Evolutionary conservation across 805 yeast genomes (phyloP).

Genomic region (Blastobotrys robertii): DNA sequence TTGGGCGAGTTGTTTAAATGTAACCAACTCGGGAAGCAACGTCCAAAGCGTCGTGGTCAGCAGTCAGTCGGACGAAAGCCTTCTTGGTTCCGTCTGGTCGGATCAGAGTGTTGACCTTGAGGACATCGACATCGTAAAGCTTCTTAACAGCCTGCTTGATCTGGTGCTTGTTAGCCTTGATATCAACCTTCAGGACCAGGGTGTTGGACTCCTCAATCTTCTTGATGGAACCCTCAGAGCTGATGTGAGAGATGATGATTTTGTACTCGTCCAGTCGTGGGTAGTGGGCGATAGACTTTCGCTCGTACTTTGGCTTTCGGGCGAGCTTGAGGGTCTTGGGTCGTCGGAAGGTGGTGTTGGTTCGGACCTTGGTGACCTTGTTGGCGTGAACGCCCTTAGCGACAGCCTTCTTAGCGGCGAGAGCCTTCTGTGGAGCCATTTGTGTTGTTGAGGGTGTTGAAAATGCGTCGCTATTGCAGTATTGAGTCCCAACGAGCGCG

Average conservation of each 20-base stretch:
- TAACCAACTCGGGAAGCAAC: constrained; percentile 99
- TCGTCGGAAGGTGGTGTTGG: constrained; percentile 88
- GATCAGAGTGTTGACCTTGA: constrained; percentile 89
- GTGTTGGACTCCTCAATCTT: constrained; percentile 99
- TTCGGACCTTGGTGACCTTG: constrained; percentile 89
- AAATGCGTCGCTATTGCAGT: no score
- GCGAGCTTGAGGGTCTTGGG: constrained; percentile 95
- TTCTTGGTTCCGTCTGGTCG: constrained; percentile 99
- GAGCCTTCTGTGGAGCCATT: constrained; percentile 53
- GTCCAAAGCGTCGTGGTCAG: constrained; percentile 99
- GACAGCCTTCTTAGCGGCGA: constrained; percentile 97
- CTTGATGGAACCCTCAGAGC: constrained; percentile 98
- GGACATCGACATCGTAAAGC: constrained; percentile 92
- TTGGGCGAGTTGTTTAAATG: constrained; percentile 46
- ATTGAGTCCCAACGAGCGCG: no score
- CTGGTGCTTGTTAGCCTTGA: constrained; percentile 97
- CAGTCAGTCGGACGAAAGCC: constrained; percentile 98
- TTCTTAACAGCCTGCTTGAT: constrained; percentile 98
- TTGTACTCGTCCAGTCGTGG: constrained; percentile 95
- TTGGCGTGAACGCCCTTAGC: constrained; percentile 91
- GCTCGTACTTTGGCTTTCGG: constrained; percentile 90
- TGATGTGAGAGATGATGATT: constrained; percentile 87
- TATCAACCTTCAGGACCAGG: constrained; percentile 94
- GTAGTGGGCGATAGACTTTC: constrained; percentile 95
- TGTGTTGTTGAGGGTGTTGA: not conserved